Evolutionary conservation across 2,329 filamentous ascomycete genomes (phyloP).

Genomic region (Microsporum canis): DNA sequence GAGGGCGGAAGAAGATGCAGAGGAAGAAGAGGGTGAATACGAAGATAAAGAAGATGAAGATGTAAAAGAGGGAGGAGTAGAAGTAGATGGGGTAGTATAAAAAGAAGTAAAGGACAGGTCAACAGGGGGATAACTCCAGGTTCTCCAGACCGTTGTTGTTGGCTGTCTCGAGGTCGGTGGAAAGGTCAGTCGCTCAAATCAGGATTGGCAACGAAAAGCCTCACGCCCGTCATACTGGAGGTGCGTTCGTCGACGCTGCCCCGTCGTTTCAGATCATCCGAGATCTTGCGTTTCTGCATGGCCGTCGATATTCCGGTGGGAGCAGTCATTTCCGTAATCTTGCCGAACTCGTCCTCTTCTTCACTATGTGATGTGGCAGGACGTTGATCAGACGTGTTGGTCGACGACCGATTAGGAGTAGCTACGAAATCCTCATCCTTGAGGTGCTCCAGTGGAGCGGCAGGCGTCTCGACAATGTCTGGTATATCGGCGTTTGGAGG

Average conservation of each 20-base stretch:
- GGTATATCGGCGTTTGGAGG: conserved; percentile 40
- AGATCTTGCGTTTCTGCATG: conserved; percentile 30
- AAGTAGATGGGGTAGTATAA: neutral
- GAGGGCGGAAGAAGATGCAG: neutral
- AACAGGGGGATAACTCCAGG: conserved; percentile 1
- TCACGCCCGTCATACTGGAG: conserved; percentile 36
- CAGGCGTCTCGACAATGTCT: conserved; percentile 31
- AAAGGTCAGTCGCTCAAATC: conserved; percentile 31
- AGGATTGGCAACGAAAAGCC: conserved; percentile 39
- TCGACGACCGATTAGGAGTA: neutral
- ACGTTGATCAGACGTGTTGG: conserved; percentile 9
- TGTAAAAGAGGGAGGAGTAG: neutral
- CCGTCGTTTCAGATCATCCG: conserved; percentile 36
- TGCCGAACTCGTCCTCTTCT: conserved; percentile 45
- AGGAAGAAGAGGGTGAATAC: no score
- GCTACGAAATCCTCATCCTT: conserved; percentile 9
- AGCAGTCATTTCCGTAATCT: conserved; percentile 41
- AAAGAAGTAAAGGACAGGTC: neutral
- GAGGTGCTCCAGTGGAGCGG: conserved; percentile 19
- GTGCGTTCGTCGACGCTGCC: conserved; percentile 41
- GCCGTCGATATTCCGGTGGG: conserved; percentile 31
- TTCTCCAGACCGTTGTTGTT: neutral
- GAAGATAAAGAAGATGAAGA: no score
- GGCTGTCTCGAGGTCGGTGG: neutral
- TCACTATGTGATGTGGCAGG: conserved; percentile 25